Evolutionary conservation across 371 early-diverging fungal species (phyloP).

Genomic region (Mortierella sp.): DNA sequence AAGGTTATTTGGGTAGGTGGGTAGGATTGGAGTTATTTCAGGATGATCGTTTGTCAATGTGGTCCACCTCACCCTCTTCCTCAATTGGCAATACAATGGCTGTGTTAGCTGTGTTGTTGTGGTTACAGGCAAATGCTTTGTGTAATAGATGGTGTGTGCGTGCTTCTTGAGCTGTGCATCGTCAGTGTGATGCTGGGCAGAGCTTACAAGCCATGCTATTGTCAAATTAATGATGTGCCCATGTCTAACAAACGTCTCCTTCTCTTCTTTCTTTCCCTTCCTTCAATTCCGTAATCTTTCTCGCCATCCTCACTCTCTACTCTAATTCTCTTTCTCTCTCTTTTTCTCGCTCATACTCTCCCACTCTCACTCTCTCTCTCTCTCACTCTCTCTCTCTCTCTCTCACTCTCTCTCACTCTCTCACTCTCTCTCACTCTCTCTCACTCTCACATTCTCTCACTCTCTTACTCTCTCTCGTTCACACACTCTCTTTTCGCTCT

Average conservation of each 20-base stretch:
- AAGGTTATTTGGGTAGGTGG: not conserved
- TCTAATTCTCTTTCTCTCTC: not conserved
- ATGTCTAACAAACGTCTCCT: constrained; percentile 2
- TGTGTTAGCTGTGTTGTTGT: not conserved
- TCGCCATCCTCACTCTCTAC: not conserved
- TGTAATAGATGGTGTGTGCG: not conserved
- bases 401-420: not conserved
- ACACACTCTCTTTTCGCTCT: not conserved
- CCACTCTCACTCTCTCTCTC: constrained; percentile 12
- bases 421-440: not conserved
- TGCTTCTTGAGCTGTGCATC: too few species aligned
- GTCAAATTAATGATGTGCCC: not conserved
- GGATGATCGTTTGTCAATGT: not conserved
- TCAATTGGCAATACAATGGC: not conserved
- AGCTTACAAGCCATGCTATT: not conserved
- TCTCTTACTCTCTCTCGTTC: not conserved
- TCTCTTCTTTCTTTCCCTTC: not conserved
- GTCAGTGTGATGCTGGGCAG: too few species aligned
- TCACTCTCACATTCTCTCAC: not conserved
- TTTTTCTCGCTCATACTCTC: not conserved
- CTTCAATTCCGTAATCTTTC: not conserved
- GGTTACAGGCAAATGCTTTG: not conserved
- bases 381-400: not conserved
- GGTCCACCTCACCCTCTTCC: too few species aligned
- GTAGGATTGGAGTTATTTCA: not conserved